Percentiles rank a stretch among this genome's conserved stretches.
These are phyloP conservation scores for Carpinus fangiana DNA, from an alignment of 306 rosid genomes.

Conservation along the genomic window DNA sequence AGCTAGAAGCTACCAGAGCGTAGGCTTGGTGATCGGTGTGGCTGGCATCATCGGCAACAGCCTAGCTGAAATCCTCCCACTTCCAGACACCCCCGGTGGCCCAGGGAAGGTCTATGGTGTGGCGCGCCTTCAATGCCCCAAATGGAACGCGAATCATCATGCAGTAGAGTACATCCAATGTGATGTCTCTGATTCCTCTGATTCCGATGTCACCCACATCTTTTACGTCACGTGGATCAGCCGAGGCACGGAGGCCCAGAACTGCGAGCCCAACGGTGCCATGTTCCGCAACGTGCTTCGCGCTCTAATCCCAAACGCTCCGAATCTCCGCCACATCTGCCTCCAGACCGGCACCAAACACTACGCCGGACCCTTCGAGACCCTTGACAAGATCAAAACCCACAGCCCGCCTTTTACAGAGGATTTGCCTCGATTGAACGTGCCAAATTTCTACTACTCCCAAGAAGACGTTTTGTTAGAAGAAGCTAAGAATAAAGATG, in stretches of 20 bases:
- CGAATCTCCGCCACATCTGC: conserved; percentile 60
- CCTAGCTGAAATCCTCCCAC: conserved; percentile 78
- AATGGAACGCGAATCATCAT: conserved; percentile 60
- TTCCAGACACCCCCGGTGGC: conserved; percentile 70
- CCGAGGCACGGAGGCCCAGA: conserved; percentile 49
- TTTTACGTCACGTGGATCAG: conserved; percentile 62
- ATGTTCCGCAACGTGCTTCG: conserved; percentile 58
- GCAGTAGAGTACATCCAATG: conserved; percentile 60
- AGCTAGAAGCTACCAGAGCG: conserved; percentile 44
- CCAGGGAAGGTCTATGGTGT: conserved; percentile 82
- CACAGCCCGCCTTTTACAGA: conserved; percentile 67
- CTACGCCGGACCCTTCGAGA: conserved; percentile 53
- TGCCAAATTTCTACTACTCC: conserved; percentile 57
- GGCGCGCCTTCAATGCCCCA: conserved; percentile 62
- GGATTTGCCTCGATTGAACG: conserved; percentile 53
- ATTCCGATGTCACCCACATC: conserved; percentile 65
- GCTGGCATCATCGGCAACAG: conserved; percentile 78
- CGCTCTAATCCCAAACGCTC: conserved; percentile 52
- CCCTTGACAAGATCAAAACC: conserved; percentile 14
- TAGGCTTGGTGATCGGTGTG: conserved; percentile 56
- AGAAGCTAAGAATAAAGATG: conserved; percentile 48
- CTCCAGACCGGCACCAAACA: conserved; percentile 68
- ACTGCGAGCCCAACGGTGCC: conserved; percentile 49
- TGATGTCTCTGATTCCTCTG: conserved; percentile 62
- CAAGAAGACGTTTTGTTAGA: conserved; percentile 52